These are phyloP conservation scores for Exobasidium cylindrosporum DNA, from an alignment of 1,284 basidiomycete species.

Conservation along the genomic window DNA sequence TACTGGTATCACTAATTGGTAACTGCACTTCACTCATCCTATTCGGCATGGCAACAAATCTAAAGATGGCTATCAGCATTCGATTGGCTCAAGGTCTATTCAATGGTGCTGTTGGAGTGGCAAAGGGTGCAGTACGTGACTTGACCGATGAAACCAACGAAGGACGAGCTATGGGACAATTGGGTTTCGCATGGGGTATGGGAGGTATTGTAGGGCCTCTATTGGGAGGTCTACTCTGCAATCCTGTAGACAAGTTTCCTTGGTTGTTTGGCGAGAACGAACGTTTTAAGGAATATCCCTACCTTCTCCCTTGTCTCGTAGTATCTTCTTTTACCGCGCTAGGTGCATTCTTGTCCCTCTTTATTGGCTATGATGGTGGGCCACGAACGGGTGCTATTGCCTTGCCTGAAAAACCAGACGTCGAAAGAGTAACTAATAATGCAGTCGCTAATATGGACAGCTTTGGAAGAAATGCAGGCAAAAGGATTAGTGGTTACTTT, in stretches of 20 bases:
- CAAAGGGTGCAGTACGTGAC: slow-evolving; percentile 74
- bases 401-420: slow-evolving; percentile 37
- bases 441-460: slow-evolving; percentile 24
- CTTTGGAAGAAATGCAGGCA: slow-evolving; percentile 36
- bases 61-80: slow-evolving; percentile 71
- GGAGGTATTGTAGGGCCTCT: slow-evolving; percentile 75
- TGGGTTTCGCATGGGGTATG: slow-evolving; percentile 94
- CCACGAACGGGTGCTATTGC: slow-evolving; percentile 40
- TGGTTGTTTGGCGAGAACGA: slow-evolving; percentile 63
- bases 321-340: slow-evolving; percentile 55
- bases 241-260: slow-evolving; percentile 79
- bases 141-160: slow-evolving; percentile 88
- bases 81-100: slow-evolving; percentile 93
- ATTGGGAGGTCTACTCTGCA: slow-evolving; percentile 63
- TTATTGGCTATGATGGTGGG: slow-evolving; percentile 78
- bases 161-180: slow-evolving; percentile 85
- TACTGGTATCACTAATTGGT: slow-evolving; percentile 79
- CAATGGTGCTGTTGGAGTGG: slow-evolving; percentile 88
- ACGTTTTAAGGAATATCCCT: slow-evolving; percentile 79
- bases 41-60: slow-evolving; percentile 74
- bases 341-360: slow-evolving; percentile 81
- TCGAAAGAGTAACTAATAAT: slow-evolving; percentile 26
- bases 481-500: slow-evolving; percentile 48
- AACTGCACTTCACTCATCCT: slow-evolving; percentile 72
- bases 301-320: slow-evolving; percentile 82